Base-by-base conservation (phyloP, 768 basidiomycete species). In the Pisolithus tinctorius region DNA sequence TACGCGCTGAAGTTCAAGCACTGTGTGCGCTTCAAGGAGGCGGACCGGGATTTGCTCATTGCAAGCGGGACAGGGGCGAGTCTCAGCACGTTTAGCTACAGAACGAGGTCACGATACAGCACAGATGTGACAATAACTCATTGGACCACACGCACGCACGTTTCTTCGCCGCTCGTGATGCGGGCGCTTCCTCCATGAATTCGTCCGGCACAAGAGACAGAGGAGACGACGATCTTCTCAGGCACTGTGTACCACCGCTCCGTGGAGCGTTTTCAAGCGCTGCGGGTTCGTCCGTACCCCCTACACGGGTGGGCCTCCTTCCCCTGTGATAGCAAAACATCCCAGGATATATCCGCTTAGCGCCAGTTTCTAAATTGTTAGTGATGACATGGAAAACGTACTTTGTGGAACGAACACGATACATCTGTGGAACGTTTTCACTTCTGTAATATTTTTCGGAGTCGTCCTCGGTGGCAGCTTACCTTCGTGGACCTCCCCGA, bases 61-160 rank as follows among this genome's bases (percentile, higher is more conserved):
- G 67, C 88, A 92, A 37, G 85, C 79, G 1, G 88, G 89, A 60
- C 88, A 92, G 52, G 72, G 71, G 51, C 81, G 74, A 2, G 86
- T 91, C 62, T 89, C 87, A 16, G 84, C 87, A 41, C 83, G 80
- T 63, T 81, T 86, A 4, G 75, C 86, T 88, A 51, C 10, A 38
- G 23, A 47, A 46, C 53, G 9, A 53, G 13, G 14, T 4, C 11
- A 11, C 13, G 11, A 11, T 4, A 34, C 13, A 34, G 34, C 34
- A 34, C 11, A 34, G 34, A 34, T 14, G 11, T 34, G 5, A 10
- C 30, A 31, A 11, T 11, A 31, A 11, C 30, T 8, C 30, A 11
- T 31, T 10, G 11, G 34, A 14, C 34, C 36, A 10, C 41, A 47
- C 47, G 39, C 42, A 67, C 77, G 57, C 60, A 79, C 80, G 66